Conservation (phyloP, 1,139 yeast genomes). For the Taphrina confusa region DNA sequence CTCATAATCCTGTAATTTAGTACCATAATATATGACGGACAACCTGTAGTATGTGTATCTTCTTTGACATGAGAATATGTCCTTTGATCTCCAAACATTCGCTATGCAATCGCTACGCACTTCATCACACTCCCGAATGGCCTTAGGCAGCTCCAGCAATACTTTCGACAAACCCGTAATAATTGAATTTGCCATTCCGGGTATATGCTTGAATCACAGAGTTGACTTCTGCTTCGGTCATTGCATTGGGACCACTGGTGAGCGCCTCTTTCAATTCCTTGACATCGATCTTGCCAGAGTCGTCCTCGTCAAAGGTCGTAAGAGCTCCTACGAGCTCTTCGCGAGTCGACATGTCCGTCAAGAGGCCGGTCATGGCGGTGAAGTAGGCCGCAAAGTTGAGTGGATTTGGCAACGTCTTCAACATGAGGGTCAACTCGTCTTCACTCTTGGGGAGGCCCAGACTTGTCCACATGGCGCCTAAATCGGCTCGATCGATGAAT, state of each 20-base stretch:
- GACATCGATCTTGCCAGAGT: slow-evolving; percentile 52
- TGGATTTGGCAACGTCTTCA: slow-evolving; percentile 58
- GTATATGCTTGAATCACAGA: slow-evolving; percentile 25
- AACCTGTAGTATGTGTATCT: no score
- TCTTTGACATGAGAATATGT: no score
- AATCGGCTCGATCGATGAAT: slow-evolving; percentile 59
- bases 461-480: slow-evolving; percentile 58
- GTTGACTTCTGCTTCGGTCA: slow-evolving; percentile 57
- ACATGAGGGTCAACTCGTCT: slow-evolving; percentile 49
- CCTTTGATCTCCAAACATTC: no score
- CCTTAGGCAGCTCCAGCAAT: slow-evolving; percentile 34
- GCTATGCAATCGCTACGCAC: slow-evolving; percentile 1
- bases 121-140: neutral
- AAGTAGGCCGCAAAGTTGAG: slow-evolving; percentile 71
- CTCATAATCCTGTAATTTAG: no score
- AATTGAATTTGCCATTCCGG: slow-evolving; percentile 31
- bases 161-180: slow-evolving; percentile 35
- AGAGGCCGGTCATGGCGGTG: slow-evolving; percentile 63
- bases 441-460: slow-evolving; percentile 53
- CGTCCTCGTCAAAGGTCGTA: slow-evolving; percentile 54
- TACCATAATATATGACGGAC: no score
- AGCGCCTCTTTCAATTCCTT: slow-evolving; percentile 54
- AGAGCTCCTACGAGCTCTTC: slow-evolving; percentile 66
- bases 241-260: slow-evolving; percentile 53
- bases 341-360: slow-evolving; percentile 61